These are phyloP conservation scores for Gentiana macrophylla DNA, from an alignment of 257 asterid genomes.

Conservation along the genomic window DNA sequence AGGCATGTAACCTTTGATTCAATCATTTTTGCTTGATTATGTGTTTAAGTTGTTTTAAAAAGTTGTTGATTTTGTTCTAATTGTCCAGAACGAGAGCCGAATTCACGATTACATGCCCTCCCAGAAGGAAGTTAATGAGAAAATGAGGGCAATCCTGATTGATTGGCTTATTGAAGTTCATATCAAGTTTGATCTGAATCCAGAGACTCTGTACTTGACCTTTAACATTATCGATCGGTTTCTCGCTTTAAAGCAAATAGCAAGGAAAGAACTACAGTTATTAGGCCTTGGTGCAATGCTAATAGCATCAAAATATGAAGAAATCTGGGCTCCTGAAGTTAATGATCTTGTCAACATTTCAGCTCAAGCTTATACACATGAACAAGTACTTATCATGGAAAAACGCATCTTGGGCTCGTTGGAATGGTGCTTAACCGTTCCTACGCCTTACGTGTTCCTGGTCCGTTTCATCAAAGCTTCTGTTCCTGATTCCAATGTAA, in stretches of 20 bases:
- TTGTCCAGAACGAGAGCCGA: constrained; percentile 51
- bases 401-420: constrained; percentile 54
- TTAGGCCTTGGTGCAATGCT: constrained; percentile 81
- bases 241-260: constrained; percentile 35
- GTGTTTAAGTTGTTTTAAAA: background rate
- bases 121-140: constrained; percentile 65
- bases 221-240: constrained; percentile 71
- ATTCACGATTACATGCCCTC: constrained; percentile 57
- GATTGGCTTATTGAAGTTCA: constrained; percentile 91
- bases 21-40: background rate
- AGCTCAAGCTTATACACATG: constrained; percentile 46
- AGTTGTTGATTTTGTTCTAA: background rate
- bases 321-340: constrained; percentile 98
- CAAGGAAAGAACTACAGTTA: constrained; percentile 66
- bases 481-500: constrained; percentile 38
- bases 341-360: constrained; percentile 63
- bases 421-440: constrained; percentile 79
- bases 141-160: constrained; percentile 71
- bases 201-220: constrained; percentile 81
- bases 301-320: constrained; percentile 87
- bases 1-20: constrained; percentile 28
- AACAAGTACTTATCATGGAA: constrained; percentile 64
- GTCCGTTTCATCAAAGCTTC: constrained; percentile 80
- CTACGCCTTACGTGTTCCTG: constrained; percentile 79
- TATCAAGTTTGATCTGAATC: constrained; percentile 65